Conservation (phyloP, 768 basidiomycete genomes). For the Clitopilus passeckerianus region DNA sequence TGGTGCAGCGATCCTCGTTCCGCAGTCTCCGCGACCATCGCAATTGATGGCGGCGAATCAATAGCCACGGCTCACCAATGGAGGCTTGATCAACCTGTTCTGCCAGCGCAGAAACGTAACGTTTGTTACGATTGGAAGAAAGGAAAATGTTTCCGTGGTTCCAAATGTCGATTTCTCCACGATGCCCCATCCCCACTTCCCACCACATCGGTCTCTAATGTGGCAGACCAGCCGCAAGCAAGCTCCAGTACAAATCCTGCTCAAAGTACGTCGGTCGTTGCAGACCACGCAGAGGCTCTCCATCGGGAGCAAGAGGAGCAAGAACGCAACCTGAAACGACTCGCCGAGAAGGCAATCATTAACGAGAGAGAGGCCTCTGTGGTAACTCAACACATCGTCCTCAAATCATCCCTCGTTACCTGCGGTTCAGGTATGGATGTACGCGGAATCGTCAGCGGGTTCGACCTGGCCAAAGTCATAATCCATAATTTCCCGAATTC, state of each 20-base stretch:
- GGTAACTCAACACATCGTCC: constrained; percentile 37
- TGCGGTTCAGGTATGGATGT: constrained; percentile 47
- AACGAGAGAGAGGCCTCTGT: constrained; percentile 33
- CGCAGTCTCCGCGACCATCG: no score
- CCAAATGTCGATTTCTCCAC: constrained; percentile 4
- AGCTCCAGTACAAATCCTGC: background rate
- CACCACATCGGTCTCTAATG: background rate
- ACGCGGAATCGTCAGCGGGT: constrained; percentile 38
- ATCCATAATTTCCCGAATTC: constrained; percentile 41
- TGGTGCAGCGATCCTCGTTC: no score
- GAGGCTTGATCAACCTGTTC: no score
- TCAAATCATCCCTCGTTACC: constrained; percentile 43
- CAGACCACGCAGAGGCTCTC: no score
- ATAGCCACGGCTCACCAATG: no score
- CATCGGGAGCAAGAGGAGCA: no score
- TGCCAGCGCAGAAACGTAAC: background rate
- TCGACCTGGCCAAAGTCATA: constrained; percentile 44
- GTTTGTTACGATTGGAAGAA: constrained; percentile 1
- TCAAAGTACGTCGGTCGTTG: no score
- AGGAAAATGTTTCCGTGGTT: constrained; percentile 3
- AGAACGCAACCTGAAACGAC: background rate
- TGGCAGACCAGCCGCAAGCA: constrained; percentile 1
- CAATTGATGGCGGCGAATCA: no score
- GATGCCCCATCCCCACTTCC: background rate
- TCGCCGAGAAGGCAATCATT: constrained; percentile 3